A percentile compares a stretch with the other conserved stretches of the same genome.
Conservation (phyloP, 2,329 filamentous ascomycete species). For the Colletotrichum gigasporum region DNA sequence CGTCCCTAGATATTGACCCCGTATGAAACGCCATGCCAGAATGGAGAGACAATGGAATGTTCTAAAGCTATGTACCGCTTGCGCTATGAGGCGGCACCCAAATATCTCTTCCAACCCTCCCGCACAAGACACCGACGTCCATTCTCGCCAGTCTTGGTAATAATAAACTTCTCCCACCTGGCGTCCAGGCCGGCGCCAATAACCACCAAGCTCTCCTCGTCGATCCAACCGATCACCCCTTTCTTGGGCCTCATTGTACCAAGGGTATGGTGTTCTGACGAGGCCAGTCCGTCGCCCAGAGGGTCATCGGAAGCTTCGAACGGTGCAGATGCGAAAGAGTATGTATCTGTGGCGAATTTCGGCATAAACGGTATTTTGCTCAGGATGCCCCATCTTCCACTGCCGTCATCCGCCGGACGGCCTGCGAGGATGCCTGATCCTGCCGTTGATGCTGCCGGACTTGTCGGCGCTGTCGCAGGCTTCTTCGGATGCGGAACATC, state of each 20-base stretch:
- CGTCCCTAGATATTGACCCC: neutral
- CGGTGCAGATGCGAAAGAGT: constrained; percentile 82
- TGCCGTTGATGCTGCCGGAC: constrained; percentile 35
- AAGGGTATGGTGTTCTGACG: constrained; percentile 55
- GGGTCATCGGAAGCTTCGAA: constrained; percentile 87
- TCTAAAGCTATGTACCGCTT: neutral
- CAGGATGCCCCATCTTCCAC: constrained; percentile 86
- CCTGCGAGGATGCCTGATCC: constrained; percentile 32
- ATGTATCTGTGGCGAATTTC: constrained; percentile 86
- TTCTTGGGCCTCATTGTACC: constrained; percentile 73
- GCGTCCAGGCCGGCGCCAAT: constrained; percentile 83
- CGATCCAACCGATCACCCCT: constrained; percentile 86
- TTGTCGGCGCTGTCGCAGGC: constrained; percentile 34
- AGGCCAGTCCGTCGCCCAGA: constrained; percentile 52
- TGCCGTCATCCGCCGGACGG: constrained; percentile 56
- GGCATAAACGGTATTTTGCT: constrained; percentile 87
- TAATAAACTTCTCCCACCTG: constrained; percentile 86
- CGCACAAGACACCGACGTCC: constrained; percentile 73
- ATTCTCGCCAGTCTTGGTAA: constrained; percentile 74
- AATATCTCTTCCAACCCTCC: constrained; percentile 85
- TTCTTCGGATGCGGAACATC: constrained; percentile 74
- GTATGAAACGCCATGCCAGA: constrained; percentile 7
- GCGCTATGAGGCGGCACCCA: constrained; percentile 57
- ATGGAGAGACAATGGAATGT: neutral
- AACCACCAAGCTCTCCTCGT: constrained; percentile 78